Conservation (phyloP, 202 grass and related monocot genomes). For the Schoenoplectus tabernaemontani region DNA sequence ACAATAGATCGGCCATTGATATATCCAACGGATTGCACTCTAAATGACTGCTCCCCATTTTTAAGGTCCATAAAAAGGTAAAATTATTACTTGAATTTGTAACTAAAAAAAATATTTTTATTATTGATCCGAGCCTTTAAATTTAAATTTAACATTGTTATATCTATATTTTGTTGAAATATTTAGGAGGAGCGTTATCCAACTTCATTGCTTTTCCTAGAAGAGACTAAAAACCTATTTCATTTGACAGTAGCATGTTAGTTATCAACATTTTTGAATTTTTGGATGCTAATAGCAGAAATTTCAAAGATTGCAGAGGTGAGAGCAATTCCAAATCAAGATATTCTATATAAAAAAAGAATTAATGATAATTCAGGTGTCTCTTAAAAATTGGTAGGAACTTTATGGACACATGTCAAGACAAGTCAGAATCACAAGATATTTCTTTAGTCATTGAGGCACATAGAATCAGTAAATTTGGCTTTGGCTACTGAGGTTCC, state of each 20-base stretch:
- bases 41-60: constrained; percentile 66
- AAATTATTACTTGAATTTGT: constrained; percentile 4
- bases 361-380: background rate
- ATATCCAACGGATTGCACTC: constrained; percentile 76
- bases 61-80: constrained; percentile 66
- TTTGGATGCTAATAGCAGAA: constrained; percentile 49
- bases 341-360: background rate
- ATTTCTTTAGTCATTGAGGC: constrained; percentile 29
- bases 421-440: constrained; percentile 20
- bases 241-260: constrained; percentile 56
- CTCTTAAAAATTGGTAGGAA: constrained; percentile 38
- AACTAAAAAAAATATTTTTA: constrained; percentile 18
- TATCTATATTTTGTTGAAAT: constrained; percentile 15
- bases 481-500: constrained; percentile 15
- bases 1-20: constrained; percentile 57
- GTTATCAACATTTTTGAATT: constrained; percentile 73
- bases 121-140: constrained; percentile 11
- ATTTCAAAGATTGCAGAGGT: constrained; percentile 34
- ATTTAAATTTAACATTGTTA: constrained; percentile 28
- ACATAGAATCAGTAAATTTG: constrained; percentile 7
- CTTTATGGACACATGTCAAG: constrained; percentile 36
- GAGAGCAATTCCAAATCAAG: background rate
- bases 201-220: constrained; percentile 61
- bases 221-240: constrained; percentile 65
- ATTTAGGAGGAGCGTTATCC: constrained; percentile 75